phyloP scores from a whole-genome alignment of 202 grass and related monocot species.

The Musa balbisiana region DNA sequence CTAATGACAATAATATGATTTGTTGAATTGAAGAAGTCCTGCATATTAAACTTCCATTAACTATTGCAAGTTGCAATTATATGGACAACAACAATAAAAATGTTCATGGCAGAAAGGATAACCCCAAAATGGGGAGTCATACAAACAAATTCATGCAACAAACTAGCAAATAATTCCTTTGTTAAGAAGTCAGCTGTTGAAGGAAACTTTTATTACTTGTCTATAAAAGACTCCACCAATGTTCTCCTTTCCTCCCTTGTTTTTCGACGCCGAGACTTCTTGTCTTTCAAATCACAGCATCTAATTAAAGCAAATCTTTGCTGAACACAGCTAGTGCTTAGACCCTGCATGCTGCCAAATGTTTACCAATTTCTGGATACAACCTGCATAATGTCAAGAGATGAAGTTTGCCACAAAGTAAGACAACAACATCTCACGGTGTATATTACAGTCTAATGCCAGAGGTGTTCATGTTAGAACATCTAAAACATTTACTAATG shows the following conservation, averaged over 20 bases:
- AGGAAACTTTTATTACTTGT: slow-evolving; percentile 35
- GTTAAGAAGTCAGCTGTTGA: background rate
- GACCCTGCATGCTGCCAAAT: slow-evolving; percentile 30
- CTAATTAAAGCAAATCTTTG: slow-evolving; percentile 35
- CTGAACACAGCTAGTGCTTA: slow-evolving; percentile 20
- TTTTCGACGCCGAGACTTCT: slow-evolving; percentile 62
- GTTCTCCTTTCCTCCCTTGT: slow-evolving; percentile 90
- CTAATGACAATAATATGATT: no score
- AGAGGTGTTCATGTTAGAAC: no score
- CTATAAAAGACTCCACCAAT: slow-evolving; percentile 81
- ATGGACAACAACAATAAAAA: no score
- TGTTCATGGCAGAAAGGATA: no score
- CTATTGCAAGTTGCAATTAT: no score
- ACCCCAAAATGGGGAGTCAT: background rate
- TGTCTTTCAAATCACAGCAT: slow-evolving; percentile 44
- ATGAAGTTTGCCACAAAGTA: background rate
- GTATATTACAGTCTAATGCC: no score
- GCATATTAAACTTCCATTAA: no score
- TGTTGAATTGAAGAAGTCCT: no score
- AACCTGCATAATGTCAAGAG: background rate
- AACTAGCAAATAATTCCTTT: no score
- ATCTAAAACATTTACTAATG: no score
- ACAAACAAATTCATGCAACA: background rate
- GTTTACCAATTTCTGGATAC: background rate
- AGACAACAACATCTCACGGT: background rate